Percentiles rank a stretch among this genome's conserved stretches.
Evolutionary conservation across 2,329 filamentous ascomycete species (phyloP).

Genomic region (Neospermospora avenae): DNA sequence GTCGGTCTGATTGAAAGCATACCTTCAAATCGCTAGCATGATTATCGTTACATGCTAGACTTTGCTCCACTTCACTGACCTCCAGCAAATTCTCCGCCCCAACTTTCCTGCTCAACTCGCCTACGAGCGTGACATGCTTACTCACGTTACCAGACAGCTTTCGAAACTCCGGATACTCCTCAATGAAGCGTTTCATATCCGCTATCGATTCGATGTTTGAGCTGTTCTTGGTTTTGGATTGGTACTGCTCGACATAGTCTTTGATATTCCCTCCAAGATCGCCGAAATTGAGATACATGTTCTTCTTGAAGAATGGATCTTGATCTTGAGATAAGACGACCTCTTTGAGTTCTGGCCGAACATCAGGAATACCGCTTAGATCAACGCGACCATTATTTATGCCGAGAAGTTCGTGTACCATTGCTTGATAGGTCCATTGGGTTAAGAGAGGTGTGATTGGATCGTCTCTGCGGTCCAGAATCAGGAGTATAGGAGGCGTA

Average conservation of each 20-base stretch:
- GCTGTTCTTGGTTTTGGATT: constrained; percentile 94
- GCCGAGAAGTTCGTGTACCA: constrained; percentile 94
- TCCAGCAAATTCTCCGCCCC: constrained; percentile 86
- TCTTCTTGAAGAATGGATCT: constrained; percentile 98
- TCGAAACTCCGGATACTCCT: constrained; percentile 97
- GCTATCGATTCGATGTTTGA: constrained; percentile 95
- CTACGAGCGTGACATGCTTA: constrained; percentile 95
- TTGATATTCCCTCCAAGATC: constrained; percentile 95
- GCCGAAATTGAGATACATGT: constrained; percentile 98
- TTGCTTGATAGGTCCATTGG: constrained; percentile 99
- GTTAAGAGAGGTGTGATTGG: constrained; percentile 91
- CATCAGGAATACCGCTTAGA: constrained; percentile 76
- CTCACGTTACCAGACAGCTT: constrained; percentile 97
- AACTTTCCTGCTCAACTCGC: constrained; percentile 85
- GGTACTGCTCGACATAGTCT: constrained; percentile 97
- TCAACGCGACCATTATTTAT: constrained; percentile 95
- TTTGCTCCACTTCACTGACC: constrained; percentile 95
- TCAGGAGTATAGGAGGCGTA: constrained; percentile 86
- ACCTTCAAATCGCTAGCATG: constrained; percentile 89
- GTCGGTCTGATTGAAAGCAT: constrained; percentile 26
- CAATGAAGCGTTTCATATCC: constrained; percentile 99
- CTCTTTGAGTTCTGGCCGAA: constrained; percentile 83
- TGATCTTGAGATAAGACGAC: constrained; percentile 96
- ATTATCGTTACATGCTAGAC: constrained; percentile 93
- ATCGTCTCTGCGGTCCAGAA: constrained; percentile 89